Percentiles rank a stretch among this genome's conserved stretches.
phyloP scores from a whole-genome alignment of 208 protist genomes.

The Trypanosoma platydactyli region DNA sequence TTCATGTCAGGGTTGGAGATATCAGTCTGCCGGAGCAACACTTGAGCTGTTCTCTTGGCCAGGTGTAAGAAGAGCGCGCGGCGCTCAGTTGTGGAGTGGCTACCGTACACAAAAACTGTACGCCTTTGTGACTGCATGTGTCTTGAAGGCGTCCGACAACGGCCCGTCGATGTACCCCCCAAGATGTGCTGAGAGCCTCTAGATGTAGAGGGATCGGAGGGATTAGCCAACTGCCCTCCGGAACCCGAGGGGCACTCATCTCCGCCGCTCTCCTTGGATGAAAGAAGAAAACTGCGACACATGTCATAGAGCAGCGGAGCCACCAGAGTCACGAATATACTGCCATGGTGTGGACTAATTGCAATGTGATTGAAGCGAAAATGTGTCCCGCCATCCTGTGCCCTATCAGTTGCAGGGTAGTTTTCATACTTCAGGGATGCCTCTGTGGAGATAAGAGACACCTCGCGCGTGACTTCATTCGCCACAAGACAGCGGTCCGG shows the following conservation, averaged over 20 bases:
- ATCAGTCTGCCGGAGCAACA: slow-evolving; percentile 9
- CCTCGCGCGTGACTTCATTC: slow-evolving; percentile 24
- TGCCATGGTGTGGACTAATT: slow-evolving; percentile 34
- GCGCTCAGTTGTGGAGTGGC: slow-evolving; percentile 24
- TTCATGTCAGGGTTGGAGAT: background rate
- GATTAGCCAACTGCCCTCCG: background rate
- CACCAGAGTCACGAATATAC: slow-evolving; percentile 32
- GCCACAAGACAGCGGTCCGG: slow-evolving; percentile 34
- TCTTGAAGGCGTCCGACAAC: background rate
- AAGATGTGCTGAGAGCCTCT: slow-evolving; percentile 1
- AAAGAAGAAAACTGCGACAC: slow-evolving; percentile 17
- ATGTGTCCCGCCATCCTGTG: slow-evolving; percentile 3
- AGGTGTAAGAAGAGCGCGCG: slow-evolving; percentile 24
- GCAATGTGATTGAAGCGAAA: slow-evolving; percentile 35
- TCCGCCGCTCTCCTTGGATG: background rate
- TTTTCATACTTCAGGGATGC: slow-evolving; percentile 15
- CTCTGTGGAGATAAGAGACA: slow-evolving; percentile 22
- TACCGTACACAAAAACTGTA: slow-evolving; percentile 31
- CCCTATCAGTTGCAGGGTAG: background rate
- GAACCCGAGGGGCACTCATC: background rate
- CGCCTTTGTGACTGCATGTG: slow-evolving; percentile 8
- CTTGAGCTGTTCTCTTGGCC: slow-evolving; percentile 13
- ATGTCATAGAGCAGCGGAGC: slow-evolving; percentile 35
- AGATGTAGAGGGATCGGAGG: background rate
- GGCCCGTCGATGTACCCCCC: background rate